Conservation (phyloP, 2,329 filamentous ascomycete species). For the Fonsecaea nubica region DNA sequence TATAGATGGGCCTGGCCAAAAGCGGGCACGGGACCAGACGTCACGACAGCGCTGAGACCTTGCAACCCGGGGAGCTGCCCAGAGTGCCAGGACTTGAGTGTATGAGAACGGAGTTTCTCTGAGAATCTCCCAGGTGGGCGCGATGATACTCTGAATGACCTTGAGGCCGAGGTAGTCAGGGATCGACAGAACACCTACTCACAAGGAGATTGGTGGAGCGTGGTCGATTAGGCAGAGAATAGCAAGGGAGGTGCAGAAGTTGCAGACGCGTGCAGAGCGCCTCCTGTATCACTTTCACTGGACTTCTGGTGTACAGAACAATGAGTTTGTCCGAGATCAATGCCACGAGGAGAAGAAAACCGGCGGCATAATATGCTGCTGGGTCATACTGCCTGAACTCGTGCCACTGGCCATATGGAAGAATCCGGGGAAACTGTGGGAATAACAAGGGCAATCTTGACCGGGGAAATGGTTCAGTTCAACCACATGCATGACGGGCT, state of each 20-base stretch:
- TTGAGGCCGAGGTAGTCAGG: slow-evolving; percentile 9
- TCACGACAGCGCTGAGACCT: not conserved
- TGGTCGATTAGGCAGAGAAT: not conserved
- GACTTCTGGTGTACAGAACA: not conserved
- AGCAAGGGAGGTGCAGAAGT: not conserved
- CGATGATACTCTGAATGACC: slow-evolving; percentile 1
- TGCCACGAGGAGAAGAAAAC: not conserved
- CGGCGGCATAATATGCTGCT: slow-evolving; percentile 9
- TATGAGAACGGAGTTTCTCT: not conserved
- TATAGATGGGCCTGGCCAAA: not conserved
- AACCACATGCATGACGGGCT: slow-evolving; percentile 20
- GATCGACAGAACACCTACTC: slow-evolving; percentile 6
- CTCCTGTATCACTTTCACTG: not conserved
- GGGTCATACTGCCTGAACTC: not conserved
- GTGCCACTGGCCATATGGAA: slow-evolving; percentile 11
- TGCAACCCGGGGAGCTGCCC: not conserved
- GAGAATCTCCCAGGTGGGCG: not conserved
- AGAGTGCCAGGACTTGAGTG: not conserved
- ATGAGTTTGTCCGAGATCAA: not conserved
- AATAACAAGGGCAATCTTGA: slow-evolving; percentile 15
- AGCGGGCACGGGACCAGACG: not conserved
- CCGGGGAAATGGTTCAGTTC: slow-evolving; percentile 14
- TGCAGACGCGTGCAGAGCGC: slow-evolving; percentile 3
- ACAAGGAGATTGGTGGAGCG: not conserved
- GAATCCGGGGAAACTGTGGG: slow-evolving; percentile 29